Conservation (phyloP, 371 early-diverging fungal genomes). For the Actinomucor elegans region DNA sequence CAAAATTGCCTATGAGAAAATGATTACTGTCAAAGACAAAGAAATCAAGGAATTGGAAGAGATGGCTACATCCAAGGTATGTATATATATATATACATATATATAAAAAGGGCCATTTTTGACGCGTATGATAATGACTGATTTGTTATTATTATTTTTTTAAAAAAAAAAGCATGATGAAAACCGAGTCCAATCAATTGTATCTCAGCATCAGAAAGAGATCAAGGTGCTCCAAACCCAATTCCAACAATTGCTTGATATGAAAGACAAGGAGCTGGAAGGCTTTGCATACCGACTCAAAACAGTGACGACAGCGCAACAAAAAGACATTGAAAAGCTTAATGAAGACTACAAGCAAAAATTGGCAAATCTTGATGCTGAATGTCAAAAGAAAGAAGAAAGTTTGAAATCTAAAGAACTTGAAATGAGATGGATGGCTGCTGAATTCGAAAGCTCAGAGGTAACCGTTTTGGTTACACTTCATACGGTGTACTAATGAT, state of each 20-base stretch:
- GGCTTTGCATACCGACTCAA: conserved; percentile 42
- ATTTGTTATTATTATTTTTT: too few relatives aligned
- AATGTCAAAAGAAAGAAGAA: conserved; percentile 29
- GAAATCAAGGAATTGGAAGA: conserved; percentile 42
- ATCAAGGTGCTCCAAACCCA: conserved; percentile 43
- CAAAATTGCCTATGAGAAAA: conserved; percentile 36
- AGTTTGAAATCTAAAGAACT: conserved; percentile 35
- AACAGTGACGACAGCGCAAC: conserved; percentile 35
- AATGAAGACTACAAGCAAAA: conserved; percentile 38
- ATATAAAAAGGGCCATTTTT: too few relatives aligned
- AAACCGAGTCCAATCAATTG: conserved; percentile 31
- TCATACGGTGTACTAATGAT: too few relatives aligned
- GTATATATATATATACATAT: background rate
- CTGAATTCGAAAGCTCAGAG: conserved; percentile 49
- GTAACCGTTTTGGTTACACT: conserved; percentile 22
- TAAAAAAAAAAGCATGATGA: conserved; percentile 19
- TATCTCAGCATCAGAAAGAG: conserved; percentile 45
- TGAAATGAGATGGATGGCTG: conserved; percentile 42
- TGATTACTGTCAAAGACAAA: conserved; percentile 39
- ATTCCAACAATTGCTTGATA: conserved; percentile 38
- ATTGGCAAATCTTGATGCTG: conserved; percentile 30
- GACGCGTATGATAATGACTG: too few relatives aligned
- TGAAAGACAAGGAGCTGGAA: conserved; percentile 46
- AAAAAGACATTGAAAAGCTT: conserved; percentile 42
- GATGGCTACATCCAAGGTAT: background rate